A percentile compares a stretch with the other conserved stretches of the same genome.
Evolutionary conservation across 169 alveolate species (phyloP).

Genomic region (Condylostoma magnum): DNA sequence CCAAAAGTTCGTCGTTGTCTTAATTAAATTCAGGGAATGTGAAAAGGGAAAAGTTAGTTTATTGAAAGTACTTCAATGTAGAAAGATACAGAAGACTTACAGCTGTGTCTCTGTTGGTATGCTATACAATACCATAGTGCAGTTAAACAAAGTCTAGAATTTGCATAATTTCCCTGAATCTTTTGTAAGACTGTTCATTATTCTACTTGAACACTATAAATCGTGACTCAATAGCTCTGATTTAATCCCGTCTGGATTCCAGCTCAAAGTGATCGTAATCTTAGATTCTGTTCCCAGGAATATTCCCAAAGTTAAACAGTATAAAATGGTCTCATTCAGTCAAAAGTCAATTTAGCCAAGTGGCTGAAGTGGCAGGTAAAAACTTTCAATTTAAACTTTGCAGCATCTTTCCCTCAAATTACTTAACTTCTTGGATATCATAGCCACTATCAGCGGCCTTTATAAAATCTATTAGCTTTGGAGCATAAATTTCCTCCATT

Average conservation of each 20-base stretch:
- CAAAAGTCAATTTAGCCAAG: constrained; percentile 54
- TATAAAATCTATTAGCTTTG: constrained; percentile 48
- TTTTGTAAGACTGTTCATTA: constrained; percentile 19
- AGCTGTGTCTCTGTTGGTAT: constrained; percentile 19
- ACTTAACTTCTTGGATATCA: constrained; percentile 29
- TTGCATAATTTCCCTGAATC: constrained; percentile 32
- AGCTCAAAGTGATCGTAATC: not conserved
- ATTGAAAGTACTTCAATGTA: constrained; percentile 23
- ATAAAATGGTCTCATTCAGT: constrained; percentile 55
- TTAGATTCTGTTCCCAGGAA: not conserved
- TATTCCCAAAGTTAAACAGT: not conserved
- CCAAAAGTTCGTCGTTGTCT: not conserved
- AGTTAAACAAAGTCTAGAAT: constrained; percentile 36
- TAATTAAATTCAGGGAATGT: not conserved
- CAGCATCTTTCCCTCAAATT: constrained; percentile 46
- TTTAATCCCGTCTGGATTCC: not conserved
- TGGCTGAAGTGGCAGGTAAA: constrained; percentile 39
- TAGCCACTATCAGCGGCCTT: constrained; percentile 57
- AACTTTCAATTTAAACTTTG: constrained; percentile 9
- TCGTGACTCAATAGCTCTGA: not conserved
- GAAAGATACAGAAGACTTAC: constrained; percentile 42
- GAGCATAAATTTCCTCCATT: constrained; percentile 64
- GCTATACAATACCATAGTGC: constrained; percentile 23
- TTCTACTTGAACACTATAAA: constrained; percentile 25
- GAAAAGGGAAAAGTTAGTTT: not conserved